phyloP scores from a whole-genome alignment of 169 alveolate genomes.

The Plasmodium cynomolgi region DNA sequence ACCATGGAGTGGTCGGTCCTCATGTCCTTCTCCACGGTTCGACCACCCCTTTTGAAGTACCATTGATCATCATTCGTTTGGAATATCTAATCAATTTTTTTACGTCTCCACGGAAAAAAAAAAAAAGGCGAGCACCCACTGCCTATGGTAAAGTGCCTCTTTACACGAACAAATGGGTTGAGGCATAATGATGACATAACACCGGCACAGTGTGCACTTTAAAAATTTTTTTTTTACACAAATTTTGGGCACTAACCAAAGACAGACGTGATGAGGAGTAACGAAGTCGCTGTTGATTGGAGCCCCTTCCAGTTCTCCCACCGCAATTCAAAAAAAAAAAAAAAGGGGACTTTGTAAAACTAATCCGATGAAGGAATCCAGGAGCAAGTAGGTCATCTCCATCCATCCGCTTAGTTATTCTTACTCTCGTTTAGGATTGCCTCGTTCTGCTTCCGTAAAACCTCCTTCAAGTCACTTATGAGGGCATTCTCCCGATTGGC shows the following conservation, averaged over 20 bases:
- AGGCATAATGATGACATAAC: background rate
- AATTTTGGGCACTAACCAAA: background rate
- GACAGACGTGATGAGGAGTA: background rate
- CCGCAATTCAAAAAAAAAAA: background rate
- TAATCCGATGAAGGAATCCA: background rate
- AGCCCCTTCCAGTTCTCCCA: background rate
- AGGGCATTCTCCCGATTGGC: constrained; percentile 85
- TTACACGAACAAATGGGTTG: background rate
- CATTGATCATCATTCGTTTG: background rate
- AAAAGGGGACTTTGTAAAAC: background rate
- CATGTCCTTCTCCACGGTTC: background rate
- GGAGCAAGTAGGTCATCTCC: background rate
- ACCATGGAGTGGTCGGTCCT: background rate
- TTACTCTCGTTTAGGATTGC: constrained; percentile 30
- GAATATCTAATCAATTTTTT: background rate
- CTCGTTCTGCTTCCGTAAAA: constrained; percentile 79
- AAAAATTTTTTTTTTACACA: background rate
- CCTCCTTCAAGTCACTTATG: constrained; percentile 85
- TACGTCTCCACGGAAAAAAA: background rate
- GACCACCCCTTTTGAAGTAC: background rate
- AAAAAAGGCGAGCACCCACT: background rate
- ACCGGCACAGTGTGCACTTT: background rate
- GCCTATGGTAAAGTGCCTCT: background rate
- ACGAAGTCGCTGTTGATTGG: background rate
- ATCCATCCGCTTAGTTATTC: background rate